Evolutionary conservation across 73 alveolate genomes (phyloP), one percentile per base, ranked within the genome.

Genomic region (Paramecium biaurelia): DNA sequence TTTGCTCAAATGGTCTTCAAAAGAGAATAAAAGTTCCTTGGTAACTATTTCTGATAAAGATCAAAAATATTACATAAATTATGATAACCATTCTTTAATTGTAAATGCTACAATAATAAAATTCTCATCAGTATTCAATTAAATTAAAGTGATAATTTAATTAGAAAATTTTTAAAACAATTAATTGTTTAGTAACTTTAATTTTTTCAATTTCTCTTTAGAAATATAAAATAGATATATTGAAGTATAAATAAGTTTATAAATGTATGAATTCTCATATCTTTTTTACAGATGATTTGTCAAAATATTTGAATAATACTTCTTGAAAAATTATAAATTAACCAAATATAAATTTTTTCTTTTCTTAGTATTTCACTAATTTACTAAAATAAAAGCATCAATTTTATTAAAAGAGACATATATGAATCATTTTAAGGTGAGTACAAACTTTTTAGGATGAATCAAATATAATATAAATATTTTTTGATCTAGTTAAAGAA

Each of bases 31-130:
- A 63, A 63, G 45, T 63, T 63, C 47, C 84, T 63, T 63, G 84
- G 84, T 63, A 63, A 63, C 84, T 63, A 63, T 63, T 63, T 63
- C 45, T 63, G 84, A 63, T 63, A 63, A 63, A 63, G 21, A 15
- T 18, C 26, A 53, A 53, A 14, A n/a, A 53, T 53, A 53, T 53
- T 15, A 53, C 68, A 53, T 53, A 53, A 53, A 53, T 53, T 53
- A 53, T 53, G 68, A 4, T 53, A 53, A 53, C 68, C 30, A 15
- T 53, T 53, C 68, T 53, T 53, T 15, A 53, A 53, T 53, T 53
- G 58, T 53, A 53, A 53, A 53, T 18, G 30, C 15, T 18, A 53
- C 12, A 53, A 53, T 53, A 53, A 53, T 15, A n/a, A 53, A 18
- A 53, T 53, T 53, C 68, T 53, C 68, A 21, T 53, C 68, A 53